Evolutionary conservation across 2,329 filamentous ascomycete species (phyloP).

Genomic region (Fusarium decemcellulare): DNA sequence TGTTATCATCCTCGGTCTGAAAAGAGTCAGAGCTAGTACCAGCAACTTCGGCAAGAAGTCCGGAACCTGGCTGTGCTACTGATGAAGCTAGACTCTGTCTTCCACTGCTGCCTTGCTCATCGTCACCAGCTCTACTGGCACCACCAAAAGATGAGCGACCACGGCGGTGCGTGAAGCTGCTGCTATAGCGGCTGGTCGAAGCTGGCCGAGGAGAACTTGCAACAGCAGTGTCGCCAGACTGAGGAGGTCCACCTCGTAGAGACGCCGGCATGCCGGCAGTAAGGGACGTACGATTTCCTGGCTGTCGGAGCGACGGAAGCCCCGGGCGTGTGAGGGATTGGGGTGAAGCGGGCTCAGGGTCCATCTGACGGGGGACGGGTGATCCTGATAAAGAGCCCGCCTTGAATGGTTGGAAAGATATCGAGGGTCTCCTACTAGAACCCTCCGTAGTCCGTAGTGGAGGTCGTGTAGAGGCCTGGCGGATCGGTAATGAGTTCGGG

Average conservation of each 20-base stretch:
- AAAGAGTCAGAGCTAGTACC: constrained; percentile 77
- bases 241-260: constrained; percentile 74
- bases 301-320: constrained; percentile 63
- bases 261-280: constrained; percentile 83
- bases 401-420: constrained; percentile 97
- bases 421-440: constrained; percentile 79
- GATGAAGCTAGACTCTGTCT: constrained; percentile 82
- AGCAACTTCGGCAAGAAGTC: constrained; percentile 79
- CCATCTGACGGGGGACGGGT: constrained; percentile 69
- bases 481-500: constrained; percentile 69
- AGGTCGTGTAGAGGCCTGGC: constrained; percentile 50
- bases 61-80: constrained; percentile 80
- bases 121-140: constrained; percentile 75
- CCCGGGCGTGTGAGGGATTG: constrained; percentile 65
- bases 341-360: constrained; percentile 70
- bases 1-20: constrained; percentile 88
- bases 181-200: constrained; percentile 88
- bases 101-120: constrained; percentile 86
- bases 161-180: constrained; percentile 91
- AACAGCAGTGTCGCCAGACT: constrained; percentile 74
- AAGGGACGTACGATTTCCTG: constrained; percentile 79
- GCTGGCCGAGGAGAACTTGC: constrained; percentile 85
- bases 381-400: constrained; percentile 94
- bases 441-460: constrained; percentile 65
- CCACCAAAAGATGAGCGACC: constrained; percentile 83